Conservation (phyloP, 306 rosid genomes). For the Gillenia trifoliata region DNA sequence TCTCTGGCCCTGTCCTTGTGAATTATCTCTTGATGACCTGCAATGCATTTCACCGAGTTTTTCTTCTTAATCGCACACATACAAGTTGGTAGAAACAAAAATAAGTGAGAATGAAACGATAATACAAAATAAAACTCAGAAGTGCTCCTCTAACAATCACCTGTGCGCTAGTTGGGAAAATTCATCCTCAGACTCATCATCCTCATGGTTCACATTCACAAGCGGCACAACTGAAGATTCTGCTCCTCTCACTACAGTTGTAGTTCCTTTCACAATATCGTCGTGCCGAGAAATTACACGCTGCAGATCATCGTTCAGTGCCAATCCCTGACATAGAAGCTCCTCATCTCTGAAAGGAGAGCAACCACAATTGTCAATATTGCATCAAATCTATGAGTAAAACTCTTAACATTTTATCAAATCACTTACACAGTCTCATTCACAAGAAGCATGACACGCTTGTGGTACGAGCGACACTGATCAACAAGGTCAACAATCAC, state of each 20-base stretch:
- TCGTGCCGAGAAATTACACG: slow-evolving; percentile 73
- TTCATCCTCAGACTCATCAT: slow-evolving; percentile 83
- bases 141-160: slow-evolving; percentile 27
- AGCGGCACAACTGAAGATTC: slow-evolving; percentile 59
- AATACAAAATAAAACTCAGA: neutral
- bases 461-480: slow-evolving; percentile 88
- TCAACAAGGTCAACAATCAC: slow-evolving; percentile 92
- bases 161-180: slow-evolving; percentile 80
- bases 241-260: slow-evolving; percentile 37
- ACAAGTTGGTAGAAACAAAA: neutral
- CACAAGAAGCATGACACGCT: slow-evolving; percentile 88
- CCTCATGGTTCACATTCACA: slow-evolving; percentile 73
- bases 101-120: neutral
- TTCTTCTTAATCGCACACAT: neutral
- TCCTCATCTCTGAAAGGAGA: slow-evolving; percentile 67
- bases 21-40: slow-evolving; percentile 70
- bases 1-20: slow-evolving; percentile 39
- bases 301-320: slow-evolving; percentile 83
- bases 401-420: neutral
- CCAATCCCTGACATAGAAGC: slow-evolving; percentile 68
- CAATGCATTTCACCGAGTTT: slow-evolving; percentile 18
- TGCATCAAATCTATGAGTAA: neutral
- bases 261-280: slow-evolving; percentile 51
- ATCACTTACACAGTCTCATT: slow-evolving; percentile 60
- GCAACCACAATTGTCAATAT: slow-evolving; percentile 24